Conservation (phyloP, 1,284 basidiomycete species). For the Fomitopsis betulina region DNA sequence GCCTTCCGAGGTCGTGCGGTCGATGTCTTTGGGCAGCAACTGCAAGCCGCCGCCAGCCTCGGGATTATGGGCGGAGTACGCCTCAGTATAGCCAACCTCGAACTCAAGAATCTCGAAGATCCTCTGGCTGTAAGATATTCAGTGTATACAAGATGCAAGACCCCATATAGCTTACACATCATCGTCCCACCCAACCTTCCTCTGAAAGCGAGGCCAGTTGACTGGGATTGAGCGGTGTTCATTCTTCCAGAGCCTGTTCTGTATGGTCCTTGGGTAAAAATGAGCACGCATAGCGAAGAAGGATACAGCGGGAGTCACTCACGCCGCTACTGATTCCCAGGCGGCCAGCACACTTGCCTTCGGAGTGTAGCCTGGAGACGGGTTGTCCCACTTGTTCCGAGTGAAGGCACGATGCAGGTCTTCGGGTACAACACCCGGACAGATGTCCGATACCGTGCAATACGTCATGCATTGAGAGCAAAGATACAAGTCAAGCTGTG, state of each 20-base stretch:
- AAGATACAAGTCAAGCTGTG: slow-evolving; percentile 67
- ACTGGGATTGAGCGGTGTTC: slow-evolving; percentile 57
- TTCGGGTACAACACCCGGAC: slow-evolving; percentile 65
- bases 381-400: slow-evolving; percentile 37
- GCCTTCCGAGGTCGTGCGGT: slow-evolving; percentile 40
- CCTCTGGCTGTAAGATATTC: slow-evolving; percentile 30
- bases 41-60: slow-evolving; percentile 27
- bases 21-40: slow-evolving; percentile 54
- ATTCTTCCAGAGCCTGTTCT: slow-evolving; percentile 70
- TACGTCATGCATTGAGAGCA: slow-evolving; percentile 80
- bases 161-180: slow-evolving; percentile 43
- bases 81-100: slow-evolving; percentile 3
- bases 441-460: slow-evolving; percentile 60
- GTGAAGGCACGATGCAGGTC: slow-evolving; percentile 42
- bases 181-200: slow-evolving; percentile 62
- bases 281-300: not conserved
- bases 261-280: slow-evolving; percentile 43
- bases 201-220: slow-evolving; percentile 48
- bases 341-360: slow-evolving; percentile 50
- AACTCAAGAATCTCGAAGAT: slow-evolving; percentile 64
- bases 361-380: slow-evolving; percentile 34
- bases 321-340: slow-evolving; percentile 68
- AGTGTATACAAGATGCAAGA: not conserved
- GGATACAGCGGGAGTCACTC: slow-evolving; percentile 21
- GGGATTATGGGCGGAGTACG: not conserved